A percentile compares a stretch with the other conserved stretches of the same genome.
phyloP scores from a whole-genome alignment of 192 early-diverging fungal species.

The Coemansia sp. region DNA sequence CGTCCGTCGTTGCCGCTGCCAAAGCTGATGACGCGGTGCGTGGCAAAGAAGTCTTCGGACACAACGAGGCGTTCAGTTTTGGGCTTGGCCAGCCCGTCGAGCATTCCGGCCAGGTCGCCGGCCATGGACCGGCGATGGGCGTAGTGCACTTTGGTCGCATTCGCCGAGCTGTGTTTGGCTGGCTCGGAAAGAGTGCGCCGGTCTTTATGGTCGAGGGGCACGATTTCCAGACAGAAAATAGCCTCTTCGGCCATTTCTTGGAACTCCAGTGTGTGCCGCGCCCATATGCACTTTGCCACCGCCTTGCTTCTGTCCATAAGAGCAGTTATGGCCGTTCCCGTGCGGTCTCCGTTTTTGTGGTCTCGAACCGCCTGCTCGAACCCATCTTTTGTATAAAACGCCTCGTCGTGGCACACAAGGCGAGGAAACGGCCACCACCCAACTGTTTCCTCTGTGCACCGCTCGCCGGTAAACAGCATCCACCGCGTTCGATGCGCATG shows the following conservation, averaged over 20 bases:
- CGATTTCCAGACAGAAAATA: conserved; percentile 70
- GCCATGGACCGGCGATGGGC: not conserved
- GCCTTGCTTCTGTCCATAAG: conserved; percentile 36
- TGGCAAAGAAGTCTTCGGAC: conserved; percentile 74
- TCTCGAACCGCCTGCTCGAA: conserved; percentile 60
- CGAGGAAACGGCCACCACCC: conserved; percentile 52
- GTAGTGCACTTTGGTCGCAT: conserved; percentile 2
- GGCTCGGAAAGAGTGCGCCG: not conserved
- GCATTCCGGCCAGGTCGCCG: conserved; percentile 19
- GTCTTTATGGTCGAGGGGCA: conserved; percentile 19
- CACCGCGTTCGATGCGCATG: conserved; percentile 66
- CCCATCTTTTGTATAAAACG: conserved; percentile 67
- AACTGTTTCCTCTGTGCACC: conserved; percentile 53
- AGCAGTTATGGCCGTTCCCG: conserved; percentile 20
- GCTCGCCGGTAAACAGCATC: conserved; percentile 64
- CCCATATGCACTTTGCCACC: conserved; percentile 73
- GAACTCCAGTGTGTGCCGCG: conserved; percentile 61
- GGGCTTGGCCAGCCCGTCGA: conserved; percentile 22
- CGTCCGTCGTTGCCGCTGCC: conserved; percentile 54
- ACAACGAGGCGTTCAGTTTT: conserved; percentile 58
- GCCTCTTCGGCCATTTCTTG: conserved; percentile 62
- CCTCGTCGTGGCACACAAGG: conserved; percentile 62
- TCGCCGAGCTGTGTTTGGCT: not conserved
- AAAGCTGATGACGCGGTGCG: conserved; percentile 58
- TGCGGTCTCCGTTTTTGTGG: conserved; percentile 49